Evolutionary conservation across 768 basidiomycete species (phyloP).

Genomic region (Auricularia auricula-judae): DNA sequence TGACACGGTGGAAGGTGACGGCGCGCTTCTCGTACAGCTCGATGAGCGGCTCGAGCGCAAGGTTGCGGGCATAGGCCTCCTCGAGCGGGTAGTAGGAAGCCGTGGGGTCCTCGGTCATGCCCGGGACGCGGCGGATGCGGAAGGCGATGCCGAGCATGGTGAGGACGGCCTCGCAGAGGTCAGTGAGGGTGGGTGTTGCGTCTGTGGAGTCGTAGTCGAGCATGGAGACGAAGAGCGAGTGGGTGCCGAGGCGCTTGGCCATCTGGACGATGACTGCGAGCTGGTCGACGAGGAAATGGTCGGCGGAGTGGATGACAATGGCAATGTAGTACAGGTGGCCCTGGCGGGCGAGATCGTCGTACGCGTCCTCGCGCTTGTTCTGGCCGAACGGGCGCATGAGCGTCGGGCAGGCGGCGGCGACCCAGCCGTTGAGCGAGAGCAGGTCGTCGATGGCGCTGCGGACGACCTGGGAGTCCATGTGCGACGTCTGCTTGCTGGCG

Average conservation of each 20-base stretch:
- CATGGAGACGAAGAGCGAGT: slow-evolving; percentile 94
- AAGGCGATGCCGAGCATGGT: slow-evolving; percentile 90
- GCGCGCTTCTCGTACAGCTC: slow-evolving; percentile 69
- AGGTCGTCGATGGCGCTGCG: slow-evolving; percentile 85
- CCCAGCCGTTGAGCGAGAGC: slow-evolving; percentile 96
- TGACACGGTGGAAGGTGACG: slow-evolving; percentile 79
- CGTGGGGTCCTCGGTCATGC: slow-evolving; percentile 82
- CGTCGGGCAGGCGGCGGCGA: slow-evolving; percentile 88
- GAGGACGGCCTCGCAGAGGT: slow-evolving; percentile 91
- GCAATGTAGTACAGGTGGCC: slow-evolving; percentile 90
- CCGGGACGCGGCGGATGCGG: slow-evolving; percentile 79
- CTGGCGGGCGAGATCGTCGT: slow-evolving; percentile 76
- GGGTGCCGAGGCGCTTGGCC: slow-evolving; percentile 77
- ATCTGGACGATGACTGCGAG: slow-evolving; percentile 96
- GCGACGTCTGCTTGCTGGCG: slow-evolving; percentile 66
- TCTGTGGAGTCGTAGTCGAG: slow-evolving; percentile 93
- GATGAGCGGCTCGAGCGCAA: slow-evolving; percentile 80
- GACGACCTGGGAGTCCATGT: slow-evolving; percentile 85
- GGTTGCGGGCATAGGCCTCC: slow-evolving; percentile 88
- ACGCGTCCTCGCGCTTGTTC: slow-evolving; percentile 74
- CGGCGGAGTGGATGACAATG: slow-evolving; percentile 92
- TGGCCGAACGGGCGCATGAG: slow-evolving; percentile 91
- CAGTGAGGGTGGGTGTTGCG: slow-evolving; percentile 87
- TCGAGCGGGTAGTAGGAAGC: slow-evolving; percentile 93
- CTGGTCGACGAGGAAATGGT: slow-evolving; percentile 98